Evolutionary conservation across 495 filamentous ascomycete species (phyloP).

Genomic region (Penicillium egyptiacum): DNA sequence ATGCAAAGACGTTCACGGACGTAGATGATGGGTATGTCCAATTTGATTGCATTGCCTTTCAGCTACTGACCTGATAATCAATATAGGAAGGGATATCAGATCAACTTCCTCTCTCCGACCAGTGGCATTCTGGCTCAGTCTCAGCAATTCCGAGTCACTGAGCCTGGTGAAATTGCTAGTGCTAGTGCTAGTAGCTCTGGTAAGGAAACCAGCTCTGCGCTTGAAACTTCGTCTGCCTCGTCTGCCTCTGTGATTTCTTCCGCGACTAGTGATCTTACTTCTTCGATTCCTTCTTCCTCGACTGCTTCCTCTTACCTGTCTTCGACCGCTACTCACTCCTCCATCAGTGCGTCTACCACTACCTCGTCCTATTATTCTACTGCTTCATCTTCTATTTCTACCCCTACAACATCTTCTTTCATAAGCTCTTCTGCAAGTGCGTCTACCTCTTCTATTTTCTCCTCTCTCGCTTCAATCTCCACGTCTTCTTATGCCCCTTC

Average conservation of each 20-base stretch:
- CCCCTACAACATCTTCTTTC: constrained; percentile 27
- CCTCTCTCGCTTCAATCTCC: constrained; percentile 9
- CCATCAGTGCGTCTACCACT: constrained; percentile 29
- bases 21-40: constrained; percentile 28
- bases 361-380: constrained; percentile 25
- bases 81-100: constrained; percentile 34
- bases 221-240: constrained; percentile 22
- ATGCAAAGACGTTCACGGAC: constrained; percentile 20
- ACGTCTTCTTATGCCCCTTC: not conserved
- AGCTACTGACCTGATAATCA: not conserved
- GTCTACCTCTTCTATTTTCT: constrained; percentile 17
- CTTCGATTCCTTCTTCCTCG: constrained; percentile 19
- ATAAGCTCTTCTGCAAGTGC: constrained; percentile 18
- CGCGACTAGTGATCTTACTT: constrained; percentile 20
- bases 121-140: constrained; percentile 39
- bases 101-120: constrained; percentile 33
- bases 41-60: not conserved
- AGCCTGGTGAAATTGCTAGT: constrained; percentile 12
- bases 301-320: constrained; percentile 27
- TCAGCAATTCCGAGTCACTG: constrained; percentile 34
- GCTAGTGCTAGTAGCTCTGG: constrained; percentile 25
- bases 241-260: constrained; percentile 18
- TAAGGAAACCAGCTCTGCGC: constrained; percentile 34
- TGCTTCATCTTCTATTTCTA: constrained; percentile 24
- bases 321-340: constrained; percentile 25